Evolutionary conservation across 139 green algal species (phyloP).

Genomic region (Auxenochlorella pyrenoidosa): DNA sequence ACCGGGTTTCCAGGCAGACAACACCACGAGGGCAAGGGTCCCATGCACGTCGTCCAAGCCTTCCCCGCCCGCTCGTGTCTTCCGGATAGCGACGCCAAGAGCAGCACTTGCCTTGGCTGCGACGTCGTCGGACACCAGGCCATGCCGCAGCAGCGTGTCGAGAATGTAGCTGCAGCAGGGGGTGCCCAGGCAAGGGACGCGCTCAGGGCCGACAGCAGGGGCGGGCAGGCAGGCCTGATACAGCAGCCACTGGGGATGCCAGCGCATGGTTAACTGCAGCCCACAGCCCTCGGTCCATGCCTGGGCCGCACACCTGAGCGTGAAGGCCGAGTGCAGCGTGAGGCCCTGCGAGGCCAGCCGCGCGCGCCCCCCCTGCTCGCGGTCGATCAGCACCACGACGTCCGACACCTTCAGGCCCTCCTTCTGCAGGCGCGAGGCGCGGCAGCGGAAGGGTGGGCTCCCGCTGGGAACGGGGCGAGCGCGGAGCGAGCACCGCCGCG

Average conservation of each 20-base stretch:
- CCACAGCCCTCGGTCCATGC: no score
- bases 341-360: constrained; percentile 81
- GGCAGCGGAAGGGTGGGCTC: no score
- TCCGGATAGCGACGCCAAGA: no score
- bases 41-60: not conserved
- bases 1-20: not conserved
- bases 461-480: no score
- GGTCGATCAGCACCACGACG: constrained; percentile 98
- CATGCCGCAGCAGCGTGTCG: constrained; percentile 65
- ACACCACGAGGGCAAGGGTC: not conserved
- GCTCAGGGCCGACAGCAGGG: constrained; percentile 47
- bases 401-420: constrained; percentile 83
- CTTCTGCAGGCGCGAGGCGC: constrained; percentile 46
- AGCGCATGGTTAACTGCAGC: not conserved
- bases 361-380: constrained; percentile 93
- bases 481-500: no score
- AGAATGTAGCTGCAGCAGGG: constrained; percentile 67
- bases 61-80: no score
- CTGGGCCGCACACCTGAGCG: constrained; percentile 41
- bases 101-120: constrained; percentile 60
- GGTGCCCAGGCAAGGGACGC: no score
- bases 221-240: not conserved
- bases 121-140: constrained; percentile 61
- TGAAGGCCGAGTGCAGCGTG: constrained; percentile 85
- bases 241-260: no score